A percentile compares a stretch with the other conserved stretches of the same genome.
Evolutionary conservation across 2,329 filamentous ascomycete genomes (phyloP).

Genomic region (Ustilaginoidea virens): DNA sequence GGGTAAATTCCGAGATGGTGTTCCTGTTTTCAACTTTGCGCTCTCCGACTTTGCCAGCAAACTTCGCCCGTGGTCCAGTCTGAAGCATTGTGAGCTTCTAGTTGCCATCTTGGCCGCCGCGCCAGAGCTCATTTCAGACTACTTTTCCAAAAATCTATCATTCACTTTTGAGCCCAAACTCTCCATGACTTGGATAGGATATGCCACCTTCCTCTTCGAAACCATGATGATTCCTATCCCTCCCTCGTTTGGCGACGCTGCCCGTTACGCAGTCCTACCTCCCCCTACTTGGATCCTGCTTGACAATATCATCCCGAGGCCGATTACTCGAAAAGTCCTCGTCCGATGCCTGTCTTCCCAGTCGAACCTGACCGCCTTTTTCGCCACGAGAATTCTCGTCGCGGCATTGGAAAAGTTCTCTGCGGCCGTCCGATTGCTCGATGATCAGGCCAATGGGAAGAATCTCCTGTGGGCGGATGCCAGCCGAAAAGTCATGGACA

Average conservation of each 20-base stretch:
- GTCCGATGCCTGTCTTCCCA: slow-evolving; percentile 65
- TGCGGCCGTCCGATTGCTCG: slow-evolving; percentile 45
- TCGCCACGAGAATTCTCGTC: slow-evolving; percentile 66
- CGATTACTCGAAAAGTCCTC: slow-evolving; percentile 66
- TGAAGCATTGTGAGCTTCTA: slow-evolving; percentile 67
- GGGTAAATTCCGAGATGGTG: slow-evolving; percentile 46
- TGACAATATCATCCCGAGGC: slow-evolving; percentile 73
- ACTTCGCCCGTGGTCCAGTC: slow-evolving; percentile 69
- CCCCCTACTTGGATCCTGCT: slow-evolving; percentile 67
- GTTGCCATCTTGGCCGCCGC: slow-evolving; percentile 64
- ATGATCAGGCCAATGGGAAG: slow-evolving; percentile 22
- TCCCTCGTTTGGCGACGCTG: slow-evolving; percentile 50
- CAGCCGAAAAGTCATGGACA: slow-evolving; percentile 48
- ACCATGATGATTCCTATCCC: slow-evolving; percentile 64
- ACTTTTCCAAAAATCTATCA: slow-evolving; percentile 64
- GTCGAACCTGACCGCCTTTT: slow-evolving; percentile 68
- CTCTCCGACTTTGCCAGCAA: slow-evolving; percentile 65
- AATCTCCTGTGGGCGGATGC: slow-evolving; percentile 52
- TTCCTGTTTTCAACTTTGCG: slow-evolving; percentile 65
- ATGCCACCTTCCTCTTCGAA: slow-evolving; percentile 76
- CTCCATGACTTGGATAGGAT: slow-evolving; percentile 88
- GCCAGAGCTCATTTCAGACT: slow-evolving; percentile 78
- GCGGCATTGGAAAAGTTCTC: slow-evolving; percentile 67
- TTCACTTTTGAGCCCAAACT: slow-evolving; percentile 86
- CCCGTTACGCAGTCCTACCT: slow-evolving; percentile 47